Evolutionary conservation across 345 rosid genomes (phyloP), one percentile per base, ranked within the genome.

Genomic region (Nephelium lappaceum): DNA sequence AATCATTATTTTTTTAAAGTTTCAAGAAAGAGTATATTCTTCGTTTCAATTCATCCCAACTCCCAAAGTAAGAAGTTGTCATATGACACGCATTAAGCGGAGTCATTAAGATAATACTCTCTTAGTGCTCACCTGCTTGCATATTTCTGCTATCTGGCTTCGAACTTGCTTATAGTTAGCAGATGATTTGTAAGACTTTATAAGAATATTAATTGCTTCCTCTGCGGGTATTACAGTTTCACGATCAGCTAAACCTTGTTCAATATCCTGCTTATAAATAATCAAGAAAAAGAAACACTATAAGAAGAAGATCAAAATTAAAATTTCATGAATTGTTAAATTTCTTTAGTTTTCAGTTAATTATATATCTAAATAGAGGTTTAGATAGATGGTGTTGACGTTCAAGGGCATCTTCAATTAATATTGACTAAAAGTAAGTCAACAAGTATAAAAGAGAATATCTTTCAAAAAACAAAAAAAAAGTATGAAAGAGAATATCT

Each of bases 141-240:
- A 58, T 76, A 84, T 85, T 72, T 73, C 73, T 58, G 82, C 81
- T 1, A 87, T 81, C 18, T 74, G 76, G 10, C 6, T 65, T 64
- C 47, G 65, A 81, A 86, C 85, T 80, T 77, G 79, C 21, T 83
- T 79, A 45, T 73, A 80, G 21, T 36, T 31, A 24, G 60, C 64
- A 4, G 89, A 90, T n/a, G 87, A 82, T 58, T 82, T 72, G 51
- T 84, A 90, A 12, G 91, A 74, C 53, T 78, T 79, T 0, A 76
- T 81, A 18, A 88, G 87, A 60, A 74, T 71, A 11, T 77, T 11
- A 25, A 86, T 87, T n/a, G 75, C 92, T 86, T 85, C 86, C 19
- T 90, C 86, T 14, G 89, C 14, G 15, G 81, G 66, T 10, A 77
- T 43, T 25, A 39, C 16, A 21, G 25, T 45, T 31, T 68, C 85